Evolutionary conservation across 2,329 filamentous ascomycete species (phyloP).

Genomic region (Diaporthe sp.): DNA sequence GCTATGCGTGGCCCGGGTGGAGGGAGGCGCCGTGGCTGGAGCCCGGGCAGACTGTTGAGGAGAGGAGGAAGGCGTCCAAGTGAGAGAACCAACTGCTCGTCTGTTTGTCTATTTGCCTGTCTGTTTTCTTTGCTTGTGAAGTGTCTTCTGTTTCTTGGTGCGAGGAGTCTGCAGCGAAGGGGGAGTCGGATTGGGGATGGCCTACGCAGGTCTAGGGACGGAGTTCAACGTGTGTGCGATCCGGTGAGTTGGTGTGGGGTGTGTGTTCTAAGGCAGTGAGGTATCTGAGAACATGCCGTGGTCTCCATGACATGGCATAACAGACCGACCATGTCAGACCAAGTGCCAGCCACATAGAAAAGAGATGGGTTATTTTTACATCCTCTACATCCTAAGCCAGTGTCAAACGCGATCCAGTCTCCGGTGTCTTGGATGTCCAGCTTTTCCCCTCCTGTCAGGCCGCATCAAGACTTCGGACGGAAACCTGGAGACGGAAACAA

Average conservation of each 20-base stretch:
- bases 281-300: neutral
- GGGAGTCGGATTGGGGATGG: neutral
- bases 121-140: neutral
- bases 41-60: conserved; percentile 5
- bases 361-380: conserved; percentile 5
- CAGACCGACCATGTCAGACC: neutral
- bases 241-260: neutral
- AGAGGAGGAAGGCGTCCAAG: neutral
- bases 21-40: conserved; percentile 48
- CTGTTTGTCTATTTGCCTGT: neutral
- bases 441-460: conserved; percentile 9
- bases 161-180: neutral
- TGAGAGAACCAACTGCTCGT: neutral
- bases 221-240: conserved; percentile 10
- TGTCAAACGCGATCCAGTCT: conserved; percentile 16
- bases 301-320: neutral
- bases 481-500: conserved; percentile 28
- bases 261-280: neutral
- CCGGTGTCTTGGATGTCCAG: conserved; percentile 20
- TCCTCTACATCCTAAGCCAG: neutral
- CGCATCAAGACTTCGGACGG: conserved; percentile 14
- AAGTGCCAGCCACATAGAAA: neutral
- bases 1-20: conserved; percentile 65
- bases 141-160: neutral
- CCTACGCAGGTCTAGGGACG: neutral